Base-by-base conservation (phyloP, 495 filamentous ascomycete species). In the Hypoxylon cercidicola region DNA sequence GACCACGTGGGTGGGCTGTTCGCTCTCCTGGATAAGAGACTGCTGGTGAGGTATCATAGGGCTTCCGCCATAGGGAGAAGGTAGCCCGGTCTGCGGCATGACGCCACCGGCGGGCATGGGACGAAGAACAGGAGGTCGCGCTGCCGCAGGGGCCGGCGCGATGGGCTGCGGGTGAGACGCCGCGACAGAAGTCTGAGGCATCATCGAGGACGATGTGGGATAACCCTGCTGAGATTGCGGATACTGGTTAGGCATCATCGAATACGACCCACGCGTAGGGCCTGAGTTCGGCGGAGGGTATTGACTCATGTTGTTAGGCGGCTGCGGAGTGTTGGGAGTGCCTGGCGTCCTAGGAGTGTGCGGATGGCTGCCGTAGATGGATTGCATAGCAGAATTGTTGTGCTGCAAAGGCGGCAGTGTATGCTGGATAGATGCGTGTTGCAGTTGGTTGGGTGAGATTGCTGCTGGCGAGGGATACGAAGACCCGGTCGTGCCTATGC, bases 1-100 rank as follows among this genome's bases (percentile, higher is more conserved):
- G 34, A 97, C 93, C 28, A 97, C 93, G 76, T 96, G 93, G 3
- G 90, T 92, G 2, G 92, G 91, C 64, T 87, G 86, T 10, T 86
- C 84, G 21, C 75, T 68, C 23, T 84, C 78, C 18, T 76, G 75
- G 15, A 82, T 66, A 50, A 81, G 70, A 15, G 68, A 69, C 15
- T 77, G 77, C 50, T 71, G 65, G 21, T 73, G 70, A 53, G 65
- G 70, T 73, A 81, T 82, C 64, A 80, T 70, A 7, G 76, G 76
- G 45, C 77, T 77, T 60, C 82, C 78, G n/a, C 74, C 76, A 68
- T 84, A 84, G 18, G 78, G 79, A 9, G 83, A 81, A 18, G 72
- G 73, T 68, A 84, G 75, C n/a, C 77, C 81, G 12, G 74, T 70
- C 72, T 80, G 79, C 52, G 76, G 75, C 69, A 86, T 78, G 32